A percentile compares a stretch with the other conserved stretches of the same genome.
phyloP scores from a whole-genome alignment of 2,329 filamentous ascomycete species.

The Fusarium protoensiforme region DNA sequence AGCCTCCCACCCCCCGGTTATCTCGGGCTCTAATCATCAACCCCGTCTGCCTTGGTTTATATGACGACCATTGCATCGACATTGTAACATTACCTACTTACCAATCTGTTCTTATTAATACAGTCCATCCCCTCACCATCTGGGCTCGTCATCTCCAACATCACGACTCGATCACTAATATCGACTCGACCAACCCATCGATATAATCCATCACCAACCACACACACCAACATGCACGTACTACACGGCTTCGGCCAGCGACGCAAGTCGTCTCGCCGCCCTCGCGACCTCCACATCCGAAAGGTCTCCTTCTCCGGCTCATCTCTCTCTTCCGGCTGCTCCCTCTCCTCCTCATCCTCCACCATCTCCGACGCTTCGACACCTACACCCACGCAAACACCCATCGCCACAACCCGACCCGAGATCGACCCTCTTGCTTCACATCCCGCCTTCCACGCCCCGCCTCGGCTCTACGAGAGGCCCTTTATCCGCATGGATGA shows the following conservation, averaged over 20 bases:
- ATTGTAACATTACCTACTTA: slow-evolving; percentile 14
- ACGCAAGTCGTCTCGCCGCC: slow-evolving; percentile 48
- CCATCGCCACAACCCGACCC: slow-evolving; percentile 39
- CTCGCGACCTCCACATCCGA: slow-evolving; percentile 53
- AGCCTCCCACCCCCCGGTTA: slow-evolving; percentile 29
- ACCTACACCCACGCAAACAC: slow-evolving; percentile 33
- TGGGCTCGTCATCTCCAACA: neutral
- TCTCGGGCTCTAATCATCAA: slow-evolving; percentile 18
- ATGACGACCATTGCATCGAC: slow-evolving; percentile 26
- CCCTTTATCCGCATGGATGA: slow-evolving; percentile 46
- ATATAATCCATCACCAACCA: neutral
- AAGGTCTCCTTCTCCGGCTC: slow-evolving; percentile 55
- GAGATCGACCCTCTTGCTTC: slow-evolving; percentile 49
- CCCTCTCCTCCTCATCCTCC: slow-evolving; percentile 48
- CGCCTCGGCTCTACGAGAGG: slow-evolving; percentile 51
- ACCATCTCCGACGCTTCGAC: slow-evolving; percentile 38
- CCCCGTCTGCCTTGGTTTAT: slow-evolving; percentile 20
- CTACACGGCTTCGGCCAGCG: slow-evolving; percentile 51
- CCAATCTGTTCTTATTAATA: slow-evolving; percentile 22
- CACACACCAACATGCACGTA: slow-evolving; percentile 47
- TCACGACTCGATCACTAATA: neutral
- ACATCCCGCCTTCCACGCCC: slow-evolving; percentile 51
- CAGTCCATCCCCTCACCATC: neutral
- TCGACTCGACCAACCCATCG: neutral
- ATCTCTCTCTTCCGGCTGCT: slow-evolving; percentile 52